Evolutionary conservation across 164 flowering plant species (phyloP).

Genomic region (Sextonia rubra): DNA sequence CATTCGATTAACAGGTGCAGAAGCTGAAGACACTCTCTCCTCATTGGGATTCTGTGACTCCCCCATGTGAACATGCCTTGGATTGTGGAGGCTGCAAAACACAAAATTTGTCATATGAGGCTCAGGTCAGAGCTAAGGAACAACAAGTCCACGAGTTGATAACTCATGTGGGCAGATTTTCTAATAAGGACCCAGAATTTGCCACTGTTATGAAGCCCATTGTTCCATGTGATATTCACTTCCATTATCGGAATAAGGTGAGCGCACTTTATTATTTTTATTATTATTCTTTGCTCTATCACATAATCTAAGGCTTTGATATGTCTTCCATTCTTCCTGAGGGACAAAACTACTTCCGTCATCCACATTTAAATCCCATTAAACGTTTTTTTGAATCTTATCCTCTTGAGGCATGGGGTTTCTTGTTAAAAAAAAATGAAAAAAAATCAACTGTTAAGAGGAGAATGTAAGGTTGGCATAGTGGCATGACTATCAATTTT

Average conservation of each 20-base stretch:
- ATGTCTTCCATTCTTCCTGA: too few species aligned
- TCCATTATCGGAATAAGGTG: constrained; percentile 93
- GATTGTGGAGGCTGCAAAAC: constrained; percentile 96
- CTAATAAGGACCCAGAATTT: constrained; percentile 41
- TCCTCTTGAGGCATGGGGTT: too few species aligned
- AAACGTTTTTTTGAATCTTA: too few species aligned
- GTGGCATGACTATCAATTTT: too few species aligned
- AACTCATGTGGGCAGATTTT: constrained; percentile 73
- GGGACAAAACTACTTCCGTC: too few species aligned
- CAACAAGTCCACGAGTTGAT: constrained; percentile 78
- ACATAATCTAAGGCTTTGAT: too few species aligned
- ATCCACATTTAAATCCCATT: too few species aligned
- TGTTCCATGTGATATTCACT: constrained; percentile 84
- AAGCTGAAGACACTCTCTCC: constrained; percentile 72
- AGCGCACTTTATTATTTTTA: constrained; percentile 12
- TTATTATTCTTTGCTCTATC: background rate
- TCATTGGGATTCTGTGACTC: constrained; percentile 64
- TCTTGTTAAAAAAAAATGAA: too few species aligned
- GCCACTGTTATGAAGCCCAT: constrained; percentile 67
- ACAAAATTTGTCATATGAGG: constrained; percentile 75
- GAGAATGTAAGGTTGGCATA: too few species aligned
- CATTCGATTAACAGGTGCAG: constrained; percentile 59
- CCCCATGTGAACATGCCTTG: constrained; percentile 90
- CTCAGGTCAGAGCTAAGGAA: constrained; percentile 85
- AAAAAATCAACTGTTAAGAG: too few species aligned